These are phyloP conservation scores for Cordyceps fumosorosea DNA, from an alignment of 2,329 filamentous ascomycete species.

Conservation along the genomic window DNA sequence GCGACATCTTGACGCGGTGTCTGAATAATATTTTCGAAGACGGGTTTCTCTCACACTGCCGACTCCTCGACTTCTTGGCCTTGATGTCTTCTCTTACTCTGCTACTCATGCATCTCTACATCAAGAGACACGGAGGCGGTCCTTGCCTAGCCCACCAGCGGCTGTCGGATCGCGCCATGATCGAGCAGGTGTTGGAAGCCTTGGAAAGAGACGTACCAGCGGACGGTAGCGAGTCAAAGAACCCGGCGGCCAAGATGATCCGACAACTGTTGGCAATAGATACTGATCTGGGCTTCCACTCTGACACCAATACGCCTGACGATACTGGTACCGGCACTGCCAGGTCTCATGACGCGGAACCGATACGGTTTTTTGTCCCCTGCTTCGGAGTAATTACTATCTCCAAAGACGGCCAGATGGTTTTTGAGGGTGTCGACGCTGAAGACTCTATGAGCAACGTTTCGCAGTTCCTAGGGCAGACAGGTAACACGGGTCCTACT, in stretches of 20 bases:
- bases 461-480: neutral
- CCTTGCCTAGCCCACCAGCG: conserved; percentile 13
- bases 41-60: conserved; percentile 24
- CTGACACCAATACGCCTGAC: neutral
- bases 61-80: conserved; percentile 31
- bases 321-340: neutral
- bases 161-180: conserved; percentile 13
- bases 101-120: conserved; percentile 30
- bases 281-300: neutral
- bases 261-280: neutral
- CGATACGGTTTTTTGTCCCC: neutral
- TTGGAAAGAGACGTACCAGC: neutral
- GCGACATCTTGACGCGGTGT: conserved; percentile 32
- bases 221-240: neutral
- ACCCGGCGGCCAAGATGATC: neutral
- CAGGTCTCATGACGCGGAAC: neutral
- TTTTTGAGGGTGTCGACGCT: neutral
- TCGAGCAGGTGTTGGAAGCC: conserved; percentile 10
- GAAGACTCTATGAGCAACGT: neutral
- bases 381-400: neutral
- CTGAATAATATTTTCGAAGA: conserved; percentile 27
- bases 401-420: neutral
- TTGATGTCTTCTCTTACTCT: conserved; percentile 32
- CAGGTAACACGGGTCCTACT: neutral
- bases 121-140: neutral